Conservation (phyloP, 495 filamentous ascomycete species). For the Talaromyces thailandensis region DNA sequence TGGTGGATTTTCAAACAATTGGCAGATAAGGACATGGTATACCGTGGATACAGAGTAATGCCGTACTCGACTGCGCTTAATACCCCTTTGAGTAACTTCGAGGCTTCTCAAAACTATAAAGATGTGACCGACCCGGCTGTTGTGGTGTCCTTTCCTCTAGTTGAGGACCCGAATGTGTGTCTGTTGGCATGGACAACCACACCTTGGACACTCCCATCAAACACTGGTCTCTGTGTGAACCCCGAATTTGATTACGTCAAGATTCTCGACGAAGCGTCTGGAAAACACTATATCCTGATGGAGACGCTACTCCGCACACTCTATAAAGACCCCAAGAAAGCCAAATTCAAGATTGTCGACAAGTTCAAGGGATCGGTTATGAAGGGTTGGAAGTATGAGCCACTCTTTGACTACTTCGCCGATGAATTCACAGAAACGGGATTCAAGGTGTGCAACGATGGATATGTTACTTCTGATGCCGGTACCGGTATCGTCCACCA, state of each 20-base stretch:
- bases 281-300: slow-evolving; percentile 80
- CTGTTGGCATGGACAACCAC: slow-evolving; percentile 93
- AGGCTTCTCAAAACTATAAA: slow-evolving; percentile 90
- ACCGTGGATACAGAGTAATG: slow-evolving; percentile 86
- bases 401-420: slow-evolving; percentile 88
- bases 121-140: slow-evolving; percentile 90
- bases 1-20: slow-evolving; percentile 98
- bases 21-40: slow-evolving; percentile 80
- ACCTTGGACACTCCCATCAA: slow-evolving; percentile 89
- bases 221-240: slow-evolving; percentile 71
- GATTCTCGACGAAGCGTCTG: slow-evolving; percentile 71
- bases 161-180: slow-evolving; percentile 63
- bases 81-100: slow-evolving; percentile 88
- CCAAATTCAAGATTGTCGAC: slow-evolving; percentile 81
- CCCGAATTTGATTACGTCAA: slow-evolving; percentile 93
- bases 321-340: slow-evolving; percentile 97
- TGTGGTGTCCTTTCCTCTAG: slow-evolving; percentile 77
- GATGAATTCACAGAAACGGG: slow-evolving; percentile 85
- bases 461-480: slow-evolving; percentile 85
- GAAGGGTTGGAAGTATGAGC: slow-evolving; percentile 86
- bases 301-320: slow-evolving; percentile 77
- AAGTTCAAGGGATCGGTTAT: slow-evolving; percentile 80
- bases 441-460: slow-evolving; percentile 78
- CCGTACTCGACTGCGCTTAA: slow-evolving; percentile 88
- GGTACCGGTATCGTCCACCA: slow-evolving; percentile 97